Percentiles rank a stretch among this genome's conserved stretches.
These are phyloP conservation scores for Secale cereale DNA, from an alignment of 176 grass and related monocot genomes.

Conservation along the genomic window DNA sequence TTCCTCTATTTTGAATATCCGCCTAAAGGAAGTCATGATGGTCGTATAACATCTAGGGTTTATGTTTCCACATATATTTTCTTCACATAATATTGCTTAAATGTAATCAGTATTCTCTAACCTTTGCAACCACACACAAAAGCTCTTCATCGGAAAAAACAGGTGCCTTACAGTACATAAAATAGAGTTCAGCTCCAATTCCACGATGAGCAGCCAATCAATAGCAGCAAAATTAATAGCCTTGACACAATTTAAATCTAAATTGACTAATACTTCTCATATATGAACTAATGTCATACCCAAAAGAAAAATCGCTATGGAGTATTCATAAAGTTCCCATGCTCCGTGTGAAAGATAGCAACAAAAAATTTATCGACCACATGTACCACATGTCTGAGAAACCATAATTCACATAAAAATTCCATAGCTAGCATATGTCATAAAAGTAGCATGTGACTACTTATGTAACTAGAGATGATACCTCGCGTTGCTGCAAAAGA, in stretches of 20 bases:
- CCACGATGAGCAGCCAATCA: too few relatives aligned
- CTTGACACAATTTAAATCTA: too few relatives aligned
- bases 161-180: background rate
- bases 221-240: too few relatives aligned
- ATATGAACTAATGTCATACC: too few relatives aligned
- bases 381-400: background rate
- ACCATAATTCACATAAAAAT: background rate
- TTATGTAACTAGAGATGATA: too few relatives aligned
- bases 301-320: too few relatives aligned
- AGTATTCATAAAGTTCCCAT: constrained; percentile 7
- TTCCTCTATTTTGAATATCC: background rate
- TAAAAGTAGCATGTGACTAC: too few relatives aligned
- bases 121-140: constrained; percentile 60
- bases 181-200: too few relatives aligned
- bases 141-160: constrained; percentile 89
- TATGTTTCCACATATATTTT: background rate
- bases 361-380: background rate
- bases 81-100: too few relatives aligned
- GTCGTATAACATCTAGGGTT: background rate
- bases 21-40: background rate
- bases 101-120: constrained; percentile 19
- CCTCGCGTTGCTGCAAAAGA: too few relatives aligned
- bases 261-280: too few relatives aligned
- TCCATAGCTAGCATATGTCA: background rate
- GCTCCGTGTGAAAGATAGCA: constrained; percentile 47